Conservation (phyloP, 768 basidiomycete species). For the Tephrocybe sp. region DNA sequence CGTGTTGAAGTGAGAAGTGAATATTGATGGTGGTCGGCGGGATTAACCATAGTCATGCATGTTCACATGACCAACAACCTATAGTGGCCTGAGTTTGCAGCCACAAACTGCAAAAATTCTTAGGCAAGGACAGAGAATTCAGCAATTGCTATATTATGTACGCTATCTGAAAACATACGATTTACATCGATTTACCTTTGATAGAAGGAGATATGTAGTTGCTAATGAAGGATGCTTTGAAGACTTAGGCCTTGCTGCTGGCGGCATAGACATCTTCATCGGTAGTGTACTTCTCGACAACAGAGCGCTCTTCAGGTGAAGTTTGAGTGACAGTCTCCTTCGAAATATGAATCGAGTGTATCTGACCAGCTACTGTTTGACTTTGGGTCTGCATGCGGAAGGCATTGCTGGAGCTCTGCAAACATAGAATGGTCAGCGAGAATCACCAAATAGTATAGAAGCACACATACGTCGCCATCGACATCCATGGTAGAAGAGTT, state of each 20-base stretch:
- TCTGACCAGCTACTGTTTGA: conserved; percentile 19
- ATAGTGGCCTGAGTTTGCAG: too few species aligned
- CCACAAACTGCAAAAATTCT: too few species aligned
- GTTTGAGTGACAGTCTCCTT: conserved; percentile 22
- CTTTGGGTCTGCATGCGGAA: conserved; percentile 23
- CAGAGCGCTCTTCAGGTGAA: conserved; percentile 15
- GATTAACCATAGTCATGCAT: conserved; percentile 3
- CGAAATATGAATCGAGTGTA: conserved; percentile 23
- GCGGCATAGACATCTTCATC: conserved; percentile 16
- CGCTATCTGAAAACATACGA: not conserved
- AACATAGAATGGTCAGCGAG: not conserved
- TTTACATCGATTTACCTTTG: not conserved
- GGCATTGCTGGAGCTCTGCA: conserved; percentile 17
- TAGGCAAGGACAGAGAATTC: not conserved
- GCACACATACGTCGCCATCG: conserved; percentile 22
- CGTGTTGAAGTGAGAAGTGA: conserved; percentile 54
- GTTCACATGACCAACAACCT: too few species aligned
- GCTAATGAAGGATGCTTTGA: not conserved
- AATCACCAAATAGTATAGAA: not conserved
- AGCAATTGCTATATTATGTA: not conserved
- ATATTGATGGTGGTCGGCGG: conserved; percentile 13
- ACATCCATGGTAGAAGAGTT: conserved; percentile 22
- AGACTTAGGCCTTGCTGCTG: not conserved
- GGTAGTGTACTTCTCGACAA: conserved; percentile 17
- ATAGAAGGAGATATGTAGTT: too few species aligned